A percentile compares a stretch with the other conserved stretches of the same genome.
Evolutionary conservation across 371 early-diverging fungal genomes (phyloP).

Genomic region (Rhizopus stolonifer): DNA sequence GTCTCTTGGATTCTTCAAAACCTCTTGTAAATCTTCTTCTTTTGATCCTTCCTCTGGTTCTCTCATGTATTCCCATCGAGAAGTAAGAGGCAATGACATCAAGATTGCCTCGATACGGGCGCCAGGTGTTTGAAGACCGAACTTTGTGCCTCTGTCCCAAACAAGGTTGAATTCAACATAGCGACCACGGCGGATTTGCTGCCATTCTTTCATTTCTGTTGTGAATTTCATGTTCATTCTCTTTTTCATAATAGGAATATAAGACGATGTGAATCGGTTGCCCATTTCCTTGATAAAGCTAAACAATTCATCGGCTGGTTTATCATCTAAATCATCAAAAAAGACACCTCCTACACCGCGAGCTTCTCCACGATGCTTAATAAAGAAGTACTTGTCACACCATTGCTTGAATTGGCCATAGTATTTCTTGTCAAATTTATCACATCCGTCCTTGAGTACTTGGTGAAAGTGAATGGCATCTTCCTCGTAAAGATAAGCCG

Average conservation of each 20-base stretch:
- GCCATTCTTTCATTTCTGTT: slow-evolving; percentile 72
- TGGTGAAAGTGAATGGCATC: slow-evolving; percentile 81
- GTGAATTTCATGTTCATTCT: slow-evolving; percentile 67
- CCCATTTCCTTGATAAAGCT: slow-evolving; percentile 69
- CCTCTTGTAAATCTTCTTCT: slow-evolving; percentile 75
- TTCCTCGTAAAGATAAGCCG: slow-evolving; percentile 71
- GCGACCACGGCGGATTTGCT: slow-evolving; percentile 80
- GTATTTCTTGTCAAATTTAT: slow-evolving; percentile 63
- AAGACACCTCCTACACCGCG: slow-evolving; percentile 90
- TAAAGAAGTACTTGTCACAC: slow-evolving; percentile 82
- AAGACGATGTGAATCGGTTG: slow-evolving; percentile 69
- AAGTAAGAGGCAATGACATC: slow-evolving; percentile 78
- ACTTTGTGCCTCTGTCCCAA: slow-evolving; percentile 86
- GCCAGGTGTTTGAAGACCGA: slow-evolving; percentile 81
- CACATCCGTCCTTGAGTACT: slow-evolving; percentile 75
- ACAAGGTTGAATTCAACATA: slow-evolving; percentile 89
- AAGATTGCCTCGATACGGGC: slow-evolving; percentile 82
- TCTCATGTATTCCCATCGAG: slow-evolving; percentile 87
- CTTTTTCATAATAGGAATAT: slow-evolving; percentile 72
- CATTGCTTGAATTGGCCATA: slow-evolving; percentile 78
- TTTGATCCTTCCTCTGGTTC: slow-evolving; percentile 60
- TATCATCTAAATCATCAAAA: slow-evolving; percentile 80
- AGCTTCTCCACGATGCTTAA: slow-evolving; percentile 72
- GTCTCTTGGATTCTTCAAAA: slow-evolving; percentile 77
- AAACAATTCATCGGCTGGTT: slow-evolving; percentile 65